Percentiles rank a stretch among this genome's conserved stretches.
These are phyloP conservation scores for Centaurea solstitialis DNA, from an alignment of 129 eudicot species.

Conservation along the genomic window DNA sequence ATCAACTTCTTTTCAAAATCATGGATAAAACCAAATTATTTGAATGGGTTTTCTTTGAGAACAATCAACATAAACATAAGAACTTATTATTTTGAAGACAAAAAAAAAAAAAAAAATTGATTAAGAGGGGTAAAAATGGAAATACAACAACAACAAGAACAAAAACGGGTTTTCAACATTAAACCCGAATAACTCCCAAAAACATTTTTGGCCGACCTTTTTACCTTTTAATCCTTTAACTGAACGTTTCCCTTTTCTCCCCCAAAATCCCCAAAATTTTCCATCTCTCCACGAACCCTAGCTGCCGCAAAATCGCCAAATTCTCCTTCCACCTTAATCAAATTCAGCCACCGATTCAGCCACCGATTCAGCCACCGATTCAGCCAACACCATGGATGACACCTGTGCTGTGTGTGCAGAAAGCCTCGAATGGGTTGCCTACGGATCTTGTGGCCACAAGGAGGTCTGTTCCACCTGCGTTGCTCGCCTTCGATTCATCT, in stretches of 20 bases:
- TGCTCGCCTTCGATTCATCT: slow-evolving; percentile 91
- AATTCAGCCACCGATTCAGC: slow-evolving; percentile 3
- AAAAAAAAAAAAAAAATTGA: too few relatives aligned
- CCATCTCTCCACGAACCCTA: slow-evolving; percentile 26
- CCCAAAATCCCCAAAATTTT: slow-evolving; percentile 19
- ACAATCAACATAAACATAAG: neutral
- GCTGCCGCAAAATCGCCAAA: slow-evolving; percentile 24
- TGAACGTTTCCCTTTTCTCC: neutral
- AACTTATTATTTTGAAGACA: too few relatives aligned
- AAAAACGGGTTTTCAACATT: neutral
- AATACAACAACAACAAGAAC: neutral
- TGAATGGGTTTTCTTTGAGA: neutral
- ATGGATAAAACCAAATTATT: neutral
- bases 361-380: neutral
- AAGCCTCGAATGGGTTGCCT: slow-evolving; percentile 93
- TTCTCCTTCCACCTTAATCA: slow-evolving; percentile 3
- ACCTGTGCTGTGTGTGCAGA: slow-evolving; percentile 98
- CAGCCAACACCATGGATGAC: slow-evolving; percentile 86
- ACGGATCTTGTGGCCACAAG: slow-evolving; percentile 91
- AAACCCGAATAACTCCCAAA: neutral
- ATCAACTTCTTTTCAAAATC: neutral
- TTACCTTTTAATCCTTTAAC: neutral
- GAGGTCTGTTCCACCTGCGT: slow-evolving; percentile 98
- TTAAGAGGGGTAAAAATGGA: neutral
- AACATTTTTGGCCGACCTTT: slow-evolving; percentile 11